Base-by-base conservation (phyloP, 2,329 filamentous ascomycete genomes). In the Claviceps citrina region DNA sequence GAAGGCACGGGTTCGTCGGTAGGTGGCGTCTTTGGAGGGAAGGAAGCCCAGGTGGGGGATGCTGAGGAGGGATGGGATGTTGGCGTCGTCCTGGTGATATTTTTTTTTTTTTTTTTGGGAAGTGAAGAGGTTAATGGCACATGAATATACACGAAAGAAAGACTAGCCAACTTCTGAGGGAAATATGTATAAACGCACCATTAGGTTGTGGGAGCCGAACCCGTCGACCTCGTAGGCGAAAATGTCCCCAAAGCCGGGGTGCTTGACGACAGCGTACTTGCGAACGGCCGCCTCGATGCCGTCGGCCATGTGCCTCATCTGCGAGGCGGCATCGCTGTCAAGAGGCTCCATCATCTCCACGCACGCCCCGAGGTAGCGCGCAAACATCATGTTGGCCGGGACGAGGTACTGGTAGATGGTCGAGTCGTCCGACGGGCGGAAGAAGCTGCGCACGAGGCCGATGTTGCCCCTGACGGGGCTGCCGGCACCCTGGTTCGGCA, bases 351-450 rank as follows among this genome's bases (percentile, higher is more conserved):
- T 67, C 43, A 72, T 63, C 46, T 58, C 43, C 53, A 66, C 51
- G 50, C 68, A 57, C 0, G 66, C 62, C 9, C 62, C 60, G 3
- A 86, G 67, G 49, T 76, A 81, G 18, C 70, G 62, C 25, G 77
- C 67, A 47, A 85, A 78, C 79, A 84, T 83, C 79, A 85, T 85
- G 57, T 95, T 96, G 25, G 82, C 78, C 0, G 89, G 89, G 50
- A 95, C 83, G 51, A 93, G 78, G 58, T 86, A 89, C 54, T 89
- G 84, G 44, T 85, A 78, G 30, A 84, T 81, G 1, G 82, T 84
- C 12, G 84, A 76, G 57, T 95, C 89, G 56, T 96, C 89, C 43
- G 82, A 89, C 0, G 87, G 89, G 1, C 89, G 73, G 65, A 95
- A 95, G 24, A 86, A 85, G 48, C 82, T 87, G 40, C 89, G 75